Conservation (phyloP, 192 early-diverging fungal genomes). For the Rhizoclosmatium globosum region DNA sequence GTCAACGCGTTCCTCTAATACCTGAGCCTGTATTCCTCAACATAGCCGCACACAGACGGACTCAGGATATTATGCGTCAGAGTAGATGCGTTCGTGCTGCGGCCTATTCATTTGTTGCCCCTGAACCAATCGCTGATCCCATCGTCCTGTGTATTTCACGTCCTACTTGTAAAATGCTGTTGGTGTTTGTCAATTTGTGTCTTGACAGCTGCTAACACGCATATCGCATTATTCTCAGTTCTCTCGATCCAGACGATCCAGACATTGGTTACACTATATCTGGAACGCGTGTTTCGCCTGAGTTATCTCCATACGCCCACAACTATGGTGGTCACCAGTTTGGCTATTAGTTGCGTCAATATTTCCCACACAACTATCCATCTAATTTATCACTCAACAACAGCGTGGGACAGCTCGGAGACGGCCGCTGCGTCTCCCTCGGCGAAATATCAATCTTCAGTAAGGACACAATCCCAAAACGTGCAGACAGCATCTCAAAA, state of each 20-base stretch:
- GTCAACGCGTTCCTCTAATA: neutral
- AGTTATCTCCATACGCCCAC: constrained; percentile 45
- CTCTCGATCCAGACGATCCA: constrained; percentile 18
- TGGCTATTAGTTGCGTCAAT: constrained; percentile 41
- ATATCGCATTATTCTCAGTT: neutral
- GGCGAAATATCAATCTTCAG: constrained; percentile 56
- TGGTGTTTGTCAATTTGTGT: neutral
- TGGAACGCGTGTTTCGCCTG: neutral
- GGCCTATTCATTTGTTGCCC: constrained; percentile 10
- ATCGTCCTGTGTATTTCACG: neutral
- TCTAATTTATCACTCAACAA: neutral
- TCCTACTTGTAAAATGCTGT: constrained; percentile 6
- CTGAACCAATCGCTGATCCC: constrained; percentile 32
- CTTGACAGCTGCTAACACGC: neutral
- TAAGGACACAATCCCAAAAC: neutral
- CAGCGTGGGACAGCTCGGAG: constrained; percentile 71
- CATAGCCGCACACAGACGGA: neutral
- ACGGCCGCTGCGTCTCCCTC: constrained; percentile 85
- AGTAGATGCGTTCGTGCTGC: neutral
- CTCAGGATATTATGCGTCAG: constrained; percentile 9
- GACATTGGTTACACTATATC: neutral
- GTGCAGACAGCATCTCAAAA: neutral
- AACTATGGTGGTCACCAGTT: constrained; percentile 64
- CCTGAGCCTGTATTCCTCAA: neutral
- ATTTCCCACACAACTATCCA: neutral